These are phyloP conservation scores for Schwanniomyces polymorphus DNA, from an alignment of 805 yeast genomes.

Conservation along the genomic window DNA sequence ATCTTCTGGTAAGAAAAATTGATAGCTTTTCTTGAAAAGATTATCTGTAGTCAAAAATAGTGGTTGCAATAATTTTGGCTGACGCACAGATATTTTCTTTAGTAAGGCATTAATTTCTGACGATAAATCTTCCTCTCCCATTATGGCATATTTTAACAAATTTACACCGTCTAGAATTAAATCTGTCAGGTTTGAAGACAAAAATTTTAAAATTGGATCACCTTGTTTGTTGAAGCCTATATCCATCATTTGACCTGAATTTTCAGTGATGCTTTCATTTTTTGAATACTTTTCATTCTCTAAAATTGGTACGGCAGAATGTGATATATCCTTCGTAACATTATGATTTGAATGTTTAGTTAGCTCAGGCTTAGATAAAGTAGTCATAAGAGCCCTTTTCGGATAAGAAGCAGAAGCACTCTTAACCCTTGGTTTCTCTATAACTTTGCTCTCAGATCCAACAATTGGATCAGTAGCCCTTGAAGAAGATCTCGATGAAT, in stretches of 20 bases:
- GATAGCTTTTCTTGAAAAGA: constrained; percentile 20
- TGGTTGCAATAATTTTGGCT: constrained; percentile 32
- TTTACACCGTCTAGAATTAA: constrained; percentile 35
- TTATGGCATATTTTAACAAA: constrained; percentile 36
- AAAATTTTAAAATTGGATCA: constrained; percentile 37
- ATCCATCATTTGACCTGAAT: neutral
- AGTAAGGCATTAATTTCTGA: constrained; percentile 19
- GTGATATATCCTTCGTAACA: neutral
- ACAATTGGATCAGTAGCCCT: constrained; percentile 8
- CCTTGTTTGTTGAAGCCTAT: constrained; percentile 18
- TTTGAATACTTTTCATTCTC: constrained; percentile 9
- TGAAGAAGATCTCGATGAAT: constrained; percentile 21
- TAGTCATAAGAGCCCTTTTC: neutral
- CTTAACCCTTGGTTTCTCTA: neutral
- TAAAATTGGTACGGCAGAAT: constrained; percentile 11
- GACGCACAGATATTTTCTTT: constrained; percentile 24
- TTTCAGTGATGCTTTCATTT: neutral
- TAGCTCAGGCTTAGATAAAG: neutral
- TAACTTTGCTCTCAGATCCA: neutral
- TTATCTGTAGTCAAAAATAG: constrained; percentile 25
- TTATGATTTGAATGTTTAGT: neutral
- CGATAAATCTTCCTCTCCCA: constrained; percentile 34
- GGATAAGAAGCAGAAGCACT: neutral
- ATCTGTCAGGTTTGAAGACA: constrained; percentile 30
- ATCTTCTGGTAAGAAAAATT: constrained; percentile 32